A percentile compares a stretch with the other conserved stretches of the same genome.
phyloP scores from a whole-genome alignment of 345 rosid species.

The Turritis glabra region DNA sequence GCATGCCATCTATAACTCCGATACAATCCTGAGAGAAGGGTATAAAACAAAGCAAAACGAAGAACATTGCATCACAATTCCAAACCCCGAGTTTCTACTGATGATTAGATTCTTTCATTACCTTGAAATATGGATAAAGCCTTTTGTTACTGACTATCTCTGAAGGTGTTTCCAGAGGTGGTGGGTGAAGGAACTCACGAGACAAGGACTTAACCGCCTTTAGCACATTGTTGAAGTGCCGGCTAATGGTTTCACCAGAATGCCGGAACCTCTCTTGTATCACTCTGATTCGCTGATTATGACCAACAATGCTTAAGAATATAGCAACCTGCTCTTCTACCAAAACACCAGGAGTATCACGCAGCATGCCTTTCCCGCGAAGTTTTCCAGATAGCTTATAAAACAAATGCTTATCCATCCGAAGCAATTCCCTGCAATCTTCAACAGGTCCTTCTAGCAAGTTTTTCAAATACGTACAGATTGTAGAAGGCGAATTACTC shows the following conservation, averaged over 20 bases:
- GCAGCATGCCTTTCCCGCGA: no score
- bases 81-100: not conserved
- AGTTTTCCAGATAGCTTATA: no score
- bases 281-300: no score
- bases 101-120: slow-evolving; percentile 25
- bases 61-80: slow-evolving; percentile 4
- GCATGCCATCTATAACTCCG: slow-evolving; percentile 74
- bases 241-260: slow-evolving; percentile 85
- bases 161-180: slow-evolving; percentile 43
- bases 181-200: slow-evolving; percentile 57
- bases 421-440: slow-evolving; percentile 62
- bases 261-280: slow-evolving; percentile 74
- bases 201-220: slow-evolving; percentile 80
- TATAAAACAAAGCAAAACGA: no score
- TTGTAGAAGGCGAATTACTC: slow-evolving; percentile 35
- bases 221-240: slow-evolving; percentile 75
- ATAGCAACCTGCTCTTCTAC: no score
- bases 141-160: slow-evolving; percentile 50
- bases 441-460: slow-evolving; percentile 56
- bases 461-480: slow-evolving; percentile 56
- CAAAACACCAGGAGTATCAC: no score
- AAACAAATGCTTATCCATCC: slow-evolving; percentile 79
- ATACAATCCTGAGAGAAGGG: slow-evolving; percentile 65
- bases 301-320: no score
- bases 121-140: no score